Evolutionary conservation across 768 basidiomycete genomes (phyloP), one percentile per base, ranked within the genome.

Genomic region (Candolleomyces efflorescens): DNA sequence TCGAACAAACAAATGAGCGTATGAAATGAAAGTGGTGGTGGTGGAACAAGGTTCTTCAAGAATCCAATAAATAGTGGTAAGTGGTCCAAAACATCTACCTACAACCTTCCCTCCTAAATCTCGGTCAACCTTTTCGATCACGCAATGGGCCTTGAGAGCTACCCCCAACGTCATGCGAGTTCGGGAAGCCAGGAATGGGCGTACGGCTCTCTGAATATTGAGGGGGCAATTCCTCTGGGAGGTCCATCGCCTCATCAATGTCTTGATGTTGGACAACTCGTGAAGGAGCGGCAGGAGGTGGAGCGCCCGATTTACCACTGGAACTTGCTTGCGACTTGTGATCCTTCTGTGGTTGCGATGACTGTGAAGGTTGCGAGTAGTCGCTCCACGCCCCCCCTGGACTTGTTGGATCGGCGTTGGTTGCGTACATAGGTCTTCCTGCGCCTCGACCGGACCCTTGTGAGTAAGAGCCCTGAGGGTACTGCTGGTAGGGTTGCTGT

Each of bases 201-300:
- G 62, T 62, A 37, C 67, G 64, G 23, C 63, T 58, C 43, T 65
- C 71, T 24, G 68, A 68, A 37, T 73, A 73, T 55, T 66, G 65
- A 17, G 71, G 71, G 12, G 71, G 71, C n/a, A 69, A 48, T 38
- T 71, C 70, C 22, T 68, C 59, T 5, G 63, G 67, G 51, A 44
- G 45, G 17, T 62, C 62, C 23, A 53, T 50, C 10, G 58, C 27
- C 36, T 69, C 71, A 36, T 65, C 64, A 39, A 70, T 68, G 60
- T 71, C 70, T 9, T 64, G 67, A 24, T 71, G 70, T n/a, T 68
- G 53, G 20, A 71, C 64, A 26, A 71, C 47, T 15, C 62, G 63
- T 26, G 49, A 60, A 7, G 52, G 49, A 36, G 59, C 43, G 5
- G 41, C 54, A 5, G 59, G 32, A 2, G 27, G 27, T n/a, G 58